phyloP scores from a whole-genome alignment of 73 alveolate species.

The Halteria grandinella region DNA sequence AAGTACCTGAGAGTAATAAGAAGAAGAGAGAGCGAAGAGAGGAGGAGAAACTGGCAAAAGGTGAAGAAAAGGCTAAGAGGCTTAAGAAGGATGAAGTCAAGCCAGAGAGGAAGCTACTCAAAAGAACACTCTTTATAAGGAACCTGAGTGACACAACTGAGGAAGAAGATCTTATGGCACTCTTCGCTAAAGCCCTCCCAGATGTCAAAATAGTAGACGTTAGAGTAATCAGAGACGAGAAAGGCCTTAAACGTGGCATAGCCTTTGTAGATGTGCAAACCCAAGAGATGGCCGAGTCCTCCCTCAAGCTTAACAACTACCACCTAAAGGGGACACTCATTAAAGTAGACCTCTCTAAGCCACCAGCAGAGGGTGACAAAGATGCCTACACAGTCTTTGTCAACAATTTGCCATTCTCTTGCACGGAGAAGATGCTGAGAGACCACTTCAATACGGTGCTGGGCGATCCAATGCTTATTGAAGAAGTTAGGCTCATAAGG shows the following conservation, averaged over 20 bases:
- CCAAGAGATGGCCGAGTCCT: conserved; percentile 25
- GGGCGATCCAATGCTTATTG: too few relatives aligned
- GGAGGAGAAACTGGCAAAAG: not conserved
- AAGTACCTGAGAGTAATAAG: too few relatives aligned
- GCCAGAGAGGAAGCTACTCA: too few relatives aligned
- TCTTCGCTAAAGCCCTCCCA: conserved; percentile 5
- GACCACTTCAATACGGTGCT: conserved; percentile 33
- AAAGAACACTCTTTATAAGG: conserved; percentile 10
- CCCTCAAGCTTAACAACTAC: not conserved
- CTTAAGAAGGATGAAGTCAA: too few relatives aligned
- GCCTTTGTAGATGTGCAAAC: conserved; percentile 46
- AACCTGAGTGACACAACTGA: conserved; percentile 21
- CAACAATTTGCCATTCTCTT: conserved; percentile 22
- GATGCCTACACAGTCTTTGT: conserved; percentile 43
- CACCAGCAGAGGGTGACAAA: conserved; percentile 54
- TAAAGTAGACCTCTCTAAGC: conserved; percentile 34
- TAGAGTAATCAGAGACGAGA: conserved; percentile 44
- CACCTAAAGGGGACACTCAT: conserved; percentile 1
- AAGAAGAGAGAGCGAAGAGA: not conserved
- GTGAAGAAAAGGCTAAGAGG: not conserved
- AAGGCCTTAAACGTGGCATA: conserved; percentile 18
- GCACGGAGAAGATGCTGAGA: conserved; percentile 40
- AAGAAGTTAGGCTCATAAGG: conserved; percentile 23
- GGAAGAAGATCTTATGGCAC: conserved; percentile 26
- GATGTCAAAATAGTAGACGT: conserved; percentile 5